Evolutionary conservation across 305 asterid species (phyloP), one percentile per base, ranked within the genome.

Genomic region (Euphrasia arctica): DNA sequence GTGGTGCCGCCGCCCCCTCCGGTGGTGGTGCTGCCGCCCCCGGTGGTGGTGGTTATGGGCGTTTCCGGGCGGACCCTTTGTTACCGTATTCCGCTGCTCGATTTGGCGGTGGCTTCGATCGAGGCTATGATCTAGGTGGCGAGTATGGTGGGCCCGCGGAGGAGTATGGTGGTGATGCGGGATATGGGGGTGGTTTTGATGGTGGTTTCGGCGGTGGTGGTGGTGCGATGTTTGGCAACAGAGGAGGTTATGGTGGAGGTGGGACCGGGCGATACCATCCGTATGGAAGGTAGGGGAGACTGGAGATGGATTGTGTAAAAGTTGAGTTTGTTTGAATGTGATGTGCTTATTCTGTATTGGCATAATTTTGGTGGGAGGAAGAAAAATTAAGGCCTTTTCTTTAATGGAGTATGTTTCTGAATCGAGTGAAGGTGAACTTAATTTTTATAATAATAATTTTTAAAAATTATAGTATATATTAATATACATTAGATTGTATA

Each of bases 51-150:
- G n/a, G n/a, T n/a, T 75, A 75, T 12, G 87, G 84, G 65, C 78
- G 84, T 47, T 68, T 72, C 15, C 77, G 87, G 66, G 66, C 76
- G 49, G 84, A 77, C 32, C 72, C 82, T 7, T 69, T 82, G n/a
- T 70, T 70, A 42, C 84, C 77, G 22, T 82, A 79, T 61, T 70
- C 84, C n/a, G n/a, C n/a, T 9, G 71, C 70, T 67, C 84, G 83
- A n/a, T 79, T 70, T 63, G 84, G 82, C 15, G 76, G 87, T 45
- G 82, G 81, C 55, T 77, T 65, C 59, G 83, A 82, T 63, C 76
- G 82, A 68, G 87, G 84, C 54, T 82, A 79, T 9, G 87, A 79
- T 79, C 11, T 79, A 39, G 80, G 79, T 27, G 72, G 68, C 7
- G 81, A 78, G 47, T 79, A 74, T 64, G 79, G 79, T 55, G 81